Percentiles rank a stretch among this genome's conserved stretches.
Evolutionary conservation across 2,329 filamentous ascomycete genomes (phyloP).

Genomic region (Aspergillus sp.): DNA sequence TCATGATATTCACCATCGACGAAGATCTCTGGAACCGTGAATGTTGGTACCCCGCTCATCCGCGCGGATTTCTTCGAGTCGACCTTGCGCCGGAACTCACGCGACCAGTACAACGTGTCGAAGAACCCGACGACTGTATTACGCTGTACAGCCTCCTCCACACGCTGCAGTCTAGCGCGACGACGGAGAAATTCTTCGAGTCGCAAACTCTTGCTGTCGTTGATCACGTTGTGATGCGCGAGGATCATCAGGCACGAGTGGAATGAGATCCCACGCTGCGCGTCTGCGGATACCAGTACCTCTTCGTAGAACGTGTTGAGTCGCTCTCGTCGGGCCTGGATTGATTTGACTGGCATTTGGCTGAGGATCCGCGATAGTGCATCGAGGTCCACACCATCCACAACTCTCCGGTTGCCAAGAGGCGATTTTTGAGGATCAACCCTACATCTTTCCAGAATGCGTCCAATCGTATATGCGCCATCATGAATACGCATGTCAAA

Average conservation of each 20-base stretch:
- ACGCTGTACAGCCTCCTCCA: constrained; percentile 88
- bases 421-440: constrained; percentile 47
- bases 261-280: constrained; percentile 83
- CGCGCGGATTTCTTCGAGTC: constrained; percentile 66
- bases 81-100: constrained; percentile 69
- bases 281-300: constrained; percentile 86
- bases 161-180: constrained; percentile 79
- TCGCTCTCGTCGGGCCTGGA: constrained; percentile 66
- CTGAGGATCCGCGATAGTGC: constrained; percentile 67
- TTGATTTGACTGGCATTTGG: constrained; percentile 65
- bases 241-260: constrained; percentile 89
- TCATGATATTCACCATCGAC: constrained; percentile 62
- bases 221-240: constrained; percentile 98
- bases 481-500: constrained; percentile 98
- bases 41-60: constrained; percentile 69
- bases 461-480: constrained; percentile 77
- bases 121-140: constrained; percentile 92
- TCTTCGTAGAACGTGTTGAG: constrained; percentile 98
- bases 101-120: constrained; percentile 81
- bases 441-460: constrained; percentile 78
- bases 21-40: constrained; percentile 82
- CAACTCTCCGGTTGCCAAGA: constrained; percentile 31
- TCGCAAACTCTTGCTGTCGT: constrained; percentile 88
- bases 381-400: constrained; percentile 61
- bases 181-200: constrained; percentile 92